Evolutionary conservation across 495 filamentous ascomycete species (phyloP), one percentile per base, ranked within the genome.

Genomic region (Parathielavia hyrcaniae): DNA sequence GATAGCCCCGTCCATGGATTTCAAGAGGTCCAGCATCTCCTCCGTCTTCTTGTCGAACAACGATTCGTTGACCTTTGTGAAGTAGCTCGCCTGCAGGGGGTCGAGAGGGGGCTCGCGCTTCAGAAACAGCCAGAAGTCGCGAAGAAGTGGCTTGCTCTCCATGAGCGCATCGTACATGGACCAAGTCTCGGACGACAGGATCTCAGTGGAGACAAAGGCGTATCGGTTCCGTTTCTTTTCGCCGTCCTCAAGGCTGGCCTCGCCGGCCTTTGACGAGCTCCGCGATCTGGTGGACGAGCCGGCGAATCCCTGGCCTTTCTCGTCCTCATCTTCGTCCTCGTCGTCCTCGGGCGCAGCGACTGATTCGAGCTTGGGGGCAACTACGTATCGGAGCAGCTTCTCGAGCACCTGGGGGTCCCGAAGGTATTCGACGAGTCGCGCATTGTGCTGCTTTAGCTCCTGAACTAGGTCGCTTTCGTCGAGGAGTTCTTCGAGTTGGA

Each of bases 1-100:
- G 23, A 99, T 79, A 35, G 95, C 86, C 39, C 85, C 83, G 34
- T 92, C 85, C 48, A 96, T 64, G 4, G 85, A 86, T 68, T 89
- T 93, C 61, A 97, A 80, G 49, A 97, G 83, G 16, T 85, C 84
- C 44, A 99, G 73, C 90, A 97, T 97, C 59, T 96, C 91, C 61
- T 91, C 87, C 34, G 95, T 97, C 80, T 97, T 97, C 72, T 91
- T 95, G 71, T 97, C 95, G 53, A 99, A 84, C 17, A 99, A 74
- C 3, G 90, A 85, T 70, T 99, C 93, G 73, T 97, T 97, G 62
- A 99, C 90, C 68, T 97, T 99, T 16, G 93, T 97, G 69, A 99
- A 99, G 63, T 97, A 97, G 61, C 91, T 90, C 7, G 93, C 93
- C 73, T 96, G 91, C 2, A 96, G 77, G 23, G 91, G 86, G 68